Evolutionary conservation across 176 grass and related monocot genomes (phyloP).

Genomic region (Urochloa ruziziensis): DNA sequence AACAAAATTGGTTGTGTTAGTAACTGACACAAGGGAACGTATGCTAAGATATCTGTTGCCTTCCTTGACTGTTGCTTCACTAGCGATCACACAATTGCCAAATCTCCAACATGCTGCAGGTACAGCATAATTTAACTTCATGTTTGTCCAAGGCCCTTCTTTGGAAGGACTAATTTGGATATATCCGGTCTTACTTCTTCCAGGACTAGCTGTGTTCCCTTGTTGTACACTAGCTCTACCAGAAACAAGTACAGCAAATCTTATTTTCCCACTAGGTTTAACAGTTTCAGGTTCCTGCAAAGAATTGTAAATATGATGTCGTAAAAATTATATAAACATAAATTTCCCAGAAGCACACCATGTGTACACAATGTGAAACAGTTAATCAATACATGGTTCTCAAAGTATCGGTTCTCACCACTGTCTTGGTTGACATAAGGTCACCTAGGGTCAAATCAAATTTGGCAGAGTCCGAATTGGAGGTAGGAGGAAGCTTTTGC

Average conservation of each 20-base stretch:
- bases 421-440: conserved; percentile 58
- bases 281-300: conserved; percentile 54
- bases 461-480: conserved; percentile 43
- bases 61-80: conserved; percentile 82
- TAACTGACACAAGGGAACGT: conserved; percentile 87
- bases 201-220: conserved; percentile 20
- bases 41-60: conserved; percentile 83
- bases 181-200: conserved; percentile 60
- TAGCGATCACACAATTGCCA: conserved; percentile 84
- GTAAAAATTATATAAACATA: conserved; percentile 20
- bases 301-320: conserved; percentile 26
- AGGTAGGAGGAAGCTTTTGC: conserved; percentile 45
- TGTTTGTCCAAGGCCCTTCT: conserved; percentile 94
- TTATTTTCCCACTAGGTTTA: conserved; percentile 75
- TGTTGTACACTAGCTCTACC: conserved; percentile 45
- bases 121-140: conserved; percentile 95
- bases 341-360: conserved; percentile 11
- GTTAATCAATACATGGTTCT: neutral
- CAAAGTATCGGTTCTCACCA: conserved; percentile 43
- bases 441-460: conserved; percentile 74
- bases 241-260: conserved; percentile 73
- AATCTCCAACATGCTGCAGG: conserved; percentile 92
- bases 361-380: conserved; percentile 4
- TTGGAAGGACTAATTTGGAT: conserved; percentile 92
- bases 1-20: conserved; percentile 67